Evolutionary conservation across 1,284 basidiomycete genomes (phyloP), one percentile per base, ranked within the genome.

Genomic region (Schizopora paradoxa): DNA sequence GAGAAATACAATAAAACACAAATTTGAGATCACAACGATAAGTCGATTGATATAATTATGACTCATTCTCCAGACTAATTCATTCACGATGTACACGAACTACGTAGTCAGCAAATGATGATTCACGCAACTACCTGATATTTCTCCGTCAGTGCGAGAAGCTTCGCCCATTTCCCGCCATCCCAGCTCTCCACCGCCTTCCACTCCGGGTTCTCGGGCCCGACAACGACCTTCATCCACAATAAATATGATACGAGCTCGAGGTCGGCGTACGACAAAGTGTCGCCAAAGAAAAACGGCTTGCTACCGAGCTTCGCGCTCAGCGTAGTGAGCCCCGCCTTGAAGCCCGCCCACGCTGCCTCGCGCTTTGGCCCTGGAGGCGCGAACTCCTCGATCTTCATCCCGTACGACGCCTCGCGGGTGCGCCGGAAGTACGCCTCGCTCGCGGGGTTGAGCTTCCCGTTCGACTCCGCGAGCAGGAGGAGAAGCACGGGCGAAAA

Each of bases 201-300:
- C 71, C 72, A 73, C 49, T 68, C 61, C 41, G 56, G 41, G 28
- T 60, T 64, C 2, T 67, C 65, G 37, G 63, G 61, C 0, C 64
- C 67, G 28, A 60, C 53, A 3, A 62, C 40, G n/a, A 52, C 47
- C 48, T 55, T 62, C n/a, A 62, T 27, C 62, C 61, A 67, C 2
- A 59, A 44, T 25, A 70, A 34, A 13, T 45, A 49, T 6, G 52
- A 54, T 1, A 56, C 65, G 23, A 69, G 26, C 6, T 56, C 54
- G n/a, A 69, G 54, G 39, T 73, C 72, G 5, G 61, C 66, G 54
- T 61, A 70, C 0, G 57, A 57, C 34, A 70, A 51, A 23, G 27
- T 45, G 13, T 56, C 56, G 10, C 61, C 64, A 14, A 51, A 45
- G 37, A 62, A 49, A 31, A 61, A 57, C 38, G 51, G 45, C 51